Base-by-base conservation (phyloP, 139 green algal genomes). In the Volvox africanus region DNA sequence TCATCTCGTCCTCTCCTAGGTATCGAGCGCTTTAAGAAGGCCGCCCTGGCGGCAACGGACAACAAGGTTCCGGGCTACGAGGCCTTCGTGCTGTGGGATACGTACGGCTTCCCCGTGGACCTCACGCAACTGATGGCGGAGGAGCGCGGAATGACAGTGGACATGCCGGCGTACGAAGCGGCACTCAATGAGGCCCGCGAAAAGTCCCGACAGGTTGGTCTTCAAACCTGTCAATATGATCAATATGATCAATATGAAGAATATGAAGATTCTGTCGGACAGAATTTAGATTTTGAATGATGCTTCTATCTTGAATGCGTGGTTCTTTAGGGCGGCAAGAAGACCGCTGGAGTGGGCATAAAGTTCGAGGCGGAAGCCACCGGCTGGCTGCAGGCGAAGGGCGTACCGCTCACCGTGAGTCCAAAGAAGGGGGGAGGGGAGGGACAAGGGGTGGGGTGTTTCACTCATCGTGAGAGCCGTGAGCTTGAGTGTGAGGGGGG, bases 81-180 rank as follows among this genome's bases (percentile, higher is more conserved):
- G 28, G 97, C 97, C 0, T 99, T 99, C 89, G 82, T 97, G 79
- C 95, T 99, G 82, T 99, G 97, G 97, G 98, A 99, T 94, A 99
- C 97, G 12, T 99, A 95, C 90, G 98, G 98, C 80, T 99, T 99
- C 96, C 98, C 98, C 1, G 92, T 98, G 50, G 98, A 99, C 94
- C 96, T 99, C 17, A 89, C 85, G 36, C 85, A 88, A 96, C 94
- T 99, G 32, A 99, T 99, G 98, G 97, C 97, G 24, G 97, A 99
- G 93, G 98, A 99, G 94, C 91, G 94, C 37, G 96, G 96, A 35
- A 88, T 99, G 89, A 89, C 71, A 16, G 97, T 99, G 24, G 97
- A 99, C 94, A 96, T 96, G 94, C 80, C 87, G 77, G 94, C 87
- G 32, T 96, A 96, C 94, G 94, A 95, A 88, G 36, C 75, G 30